Evolutionary conservation across 176 grass and related monocot genomes (phyloP).

Genomic region (Carex littledalei): DNA sequence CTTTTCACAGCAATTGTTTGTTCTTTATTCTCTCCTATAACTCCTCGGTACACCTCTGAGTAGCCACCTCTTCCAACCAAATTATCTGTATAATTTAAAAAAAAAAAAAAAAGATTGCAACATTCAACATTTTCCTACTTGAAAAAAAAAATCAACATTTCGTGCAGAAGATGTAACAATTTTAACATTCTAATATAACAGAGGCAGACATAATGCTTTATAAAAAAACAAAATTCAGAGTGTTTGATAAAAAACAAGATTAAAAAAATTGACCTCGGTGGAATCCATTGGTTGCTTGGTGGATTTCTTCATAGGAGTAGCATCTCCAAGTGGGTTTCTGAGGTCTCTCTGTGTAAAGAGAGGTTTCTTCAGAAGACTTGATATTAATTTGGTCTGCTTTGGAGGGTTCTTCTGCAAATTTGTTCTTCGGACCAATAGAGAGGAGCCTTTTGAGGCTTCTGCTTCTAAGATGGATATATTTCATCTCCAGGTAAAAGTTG

Average conservation of each 20-base stretch:
- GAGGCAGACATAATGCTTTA: background rate
- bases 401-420: slow-evolving; percentile 10
- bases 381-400: background rate
- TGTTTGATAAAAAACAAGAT: background rate
- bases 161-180: background rate
- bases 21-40: slow-evolving; percentile 34
- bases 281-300: slow-evolving; percentile 49
- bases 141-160: background rate
- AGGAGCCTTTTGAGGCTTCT: slow-evolving; percentile 23
- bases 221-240: background rate
- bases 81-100: slow-evolving; percentile 36
- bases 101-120: background rate
- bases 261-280: slow-evolving; percentile 20
- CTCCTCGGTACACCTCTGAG: slow-evolving; percentile 87
- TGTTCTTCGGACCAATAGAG: slow-evolving; percentile 13
- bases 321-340: slow-evolving; percentile 49
- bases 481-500: slow-evolving; percentile 20
- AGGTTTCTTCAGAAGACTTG: background rate
- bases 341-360: slow-evolving; percentile 13
- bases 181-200: background rate
- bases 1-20: slow-evolving; percentile 72
- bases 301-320: slow-evolving; percentile 67
- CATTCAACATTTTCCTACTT: background rate
- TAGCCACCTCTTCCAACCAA: slow-evolving; percentile 80
- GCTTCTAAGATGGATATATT: slow-evolving; percentile 20